Conservation (phyloP, 805 yeast genomes). For the Komagataella phaffii region DNA sequence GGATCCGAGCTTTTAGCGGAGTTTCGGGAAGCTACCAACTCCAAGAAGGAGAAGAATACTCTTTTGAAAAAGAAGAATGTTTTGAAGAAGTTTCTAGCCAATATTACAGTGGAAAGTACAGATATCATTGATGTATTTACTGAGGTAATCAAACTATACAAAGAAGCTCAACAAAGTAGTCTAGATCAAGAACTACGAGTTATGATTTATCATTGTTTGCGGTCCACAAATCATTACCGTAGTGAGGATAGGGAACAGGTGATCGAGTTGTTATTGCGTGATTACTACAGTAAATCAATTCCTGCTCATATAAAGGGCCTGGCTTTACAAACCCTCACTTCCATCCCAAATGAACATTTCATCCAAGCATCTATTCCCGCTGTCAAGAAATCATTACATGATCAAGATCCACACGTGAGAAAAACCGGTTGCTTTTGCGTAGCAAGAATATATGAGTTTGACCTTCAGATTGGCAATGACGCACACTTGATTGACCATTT, state of each 20-base stretch:
- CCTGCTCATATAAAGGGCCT: slow-evolving; percentile 40
- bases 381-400: slow-evolving; percentile 22
- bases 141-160: slow-evolving; percentile 44
- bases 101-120: slow-evolving; percentile 67
- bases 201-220: slow-evolving; percentile 55
- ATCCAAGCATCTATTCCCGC: slow-evolving; percentile 28
- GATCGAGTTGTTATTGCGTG: slow-evolving; percentile 39
- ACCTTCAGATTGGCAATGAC: slow-evolving; percentile 28
- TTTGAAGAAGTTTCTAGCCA: slow-evolving; percentile 66
- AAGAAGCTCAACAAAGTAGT: slow-evolving; percentile 17
- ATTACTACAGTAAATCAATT: slow-evolving; percentile 24
- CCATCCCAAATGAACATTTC: slow-evolving; percentile 42
- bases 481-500: slow-evolving; percentile 31
- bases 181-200: slow-evolving; percentile 55
- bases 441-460: slow-evolving; percentile 50
- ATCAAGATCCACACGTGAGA: slow-evolving; percentile 45
- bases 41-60: slow-evolving; percentile 25
- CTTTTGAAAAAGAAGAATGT: slow-evolving; percentile 27
- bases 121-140: slow-evolving; percentile 60
- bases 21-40: slow-evolving; percentile 4
- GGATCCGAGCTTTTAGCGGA: slow-evolving; percentile 18
- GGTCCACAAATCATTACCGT: slow-evolving; percentile 43
- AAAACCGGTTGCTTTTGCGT: slow-evolving; percentile 60
- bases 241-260: slow-evolving; percentile 44
- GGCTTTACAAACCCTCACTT: slow-evolving; percentile 50